Evolutionary conservation across 1,284 basidiomycete species (phyloP), one percentile per base, ranked within the genome.

Genomic region (Afroboletus lepidellus): DNA sequence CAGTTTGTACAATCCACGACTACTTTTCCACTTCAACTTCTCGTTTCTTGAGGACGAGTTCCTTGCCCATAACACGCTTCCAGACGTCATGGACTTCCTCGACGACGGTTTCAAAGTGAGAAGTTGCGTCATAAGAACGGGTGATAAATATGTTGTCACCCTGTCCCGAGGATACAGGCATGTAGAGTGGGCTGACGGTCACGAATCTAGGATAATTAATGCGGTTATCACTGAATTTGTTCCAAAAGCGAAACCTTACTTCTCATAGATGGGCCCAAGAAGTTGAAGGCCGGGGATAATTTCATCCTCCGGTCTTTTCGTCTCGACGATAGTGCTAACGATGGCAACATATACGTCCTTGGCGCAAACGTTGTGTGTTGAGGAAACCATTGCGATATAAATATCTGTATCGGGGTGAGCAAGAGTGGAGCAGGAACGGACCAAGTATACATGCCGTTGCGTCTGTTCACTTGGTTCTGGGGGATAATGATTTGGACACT

Each of bases 291-390:
- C 97, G 41, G 96, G 92, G 23, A 77, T 75, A 59, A 99, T 92
- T 76, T 99, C 97, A 33, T 85, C 78, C 73, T 99, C 96, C 30
- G 97, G 97, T 57, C 81, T 86, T 68, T 86, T 82, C 2, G 96
- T 98, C 78, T 99, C 97, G 48, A 99, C 96, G 61, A 99, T 92
- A 29, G 97, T 99, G 60, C 94, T 98, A 59, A 99, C 97, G 62
- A 98, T 98, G 29, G 94, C 97, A 61, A 99, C 84, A 72, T 94
- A 95, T 58, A 98, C 76, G 67, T 94, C 93, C 72, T 93, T 92
- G 7, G 96, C 92, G 61, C 94, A 96, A 59, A 99, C 94, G 65
- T 98, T 98, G 77, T 99, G 97, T 15, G 94, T 94, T 30, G 90
- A 85, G 3, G 96, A 99, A 43, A 99, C 94, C 77, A 92, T 90